phyloP scores from a whole-genome alignment of 306 rosid species.

The Glycyrrhiza uralensis region DNA sequence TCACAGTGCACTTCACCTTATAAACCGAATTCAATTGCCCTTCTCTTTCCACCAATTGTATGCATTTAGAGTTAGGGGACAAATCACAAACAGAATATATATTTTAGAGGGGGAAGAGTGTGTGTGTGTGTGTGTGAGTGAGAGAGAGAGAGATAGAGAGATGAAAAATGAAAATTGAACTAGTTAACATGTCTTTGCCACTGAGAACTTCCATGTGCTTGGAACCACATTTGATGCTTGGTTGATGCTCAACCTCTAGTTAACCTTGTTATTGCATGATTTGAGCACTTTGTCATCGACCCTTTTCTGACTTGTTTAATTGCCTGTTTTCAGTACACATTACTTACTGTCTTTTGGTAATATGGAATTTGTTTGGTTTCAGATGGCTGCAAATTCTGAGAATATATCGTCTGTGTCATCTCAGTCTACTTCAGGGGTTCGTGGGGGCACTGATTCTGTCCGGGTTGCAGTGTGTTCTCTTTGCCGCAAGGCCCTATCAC shows the following conservation, averaged over 20 bases:
- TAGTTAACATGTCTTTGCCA: neutral
- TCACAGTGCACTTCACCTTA: neutral
- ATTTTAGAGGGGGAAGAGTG: neutral
- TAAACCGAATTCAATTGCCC: neutral
- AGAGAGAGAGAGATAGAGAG: neutral
- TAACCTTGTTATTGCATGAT: neutral
- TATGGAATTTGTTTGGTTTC: constrained; percentile 36
- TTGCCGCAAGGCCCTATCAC: constrained; percentile 52
- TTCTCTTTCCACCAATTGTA: neutral
- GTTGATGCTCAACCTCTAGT: neutral
- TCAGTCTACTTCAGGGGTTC: constrained; percentile 27
- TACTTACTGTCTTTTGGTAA: constrained; percentile 2
- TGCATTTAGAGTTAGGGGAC: neutral
- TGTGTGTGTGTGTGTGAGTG: neutral
- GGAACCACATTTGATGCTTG: constrained; percentile 13
- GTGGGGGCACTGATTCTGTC: constrained; percentile 27
- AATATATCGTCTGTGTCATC: constrained; percentile 34
- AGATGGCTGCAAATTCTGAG: constrained; percentile 52
- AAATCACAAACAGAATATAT: neutral
- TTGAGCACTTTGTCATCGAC: neutral
- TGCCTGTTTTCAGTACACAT: neutral
- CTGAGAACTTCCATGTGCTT: neutral
- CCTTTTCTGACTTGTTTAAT: neutral
- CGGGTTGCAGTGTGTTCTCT: constrained; percentile 51
- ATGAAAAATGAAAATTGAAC: neutral